Evolutionary conservation across 139 green algal species (phyloP).

Genomic region (Volvox reticuliferus): DNA sequence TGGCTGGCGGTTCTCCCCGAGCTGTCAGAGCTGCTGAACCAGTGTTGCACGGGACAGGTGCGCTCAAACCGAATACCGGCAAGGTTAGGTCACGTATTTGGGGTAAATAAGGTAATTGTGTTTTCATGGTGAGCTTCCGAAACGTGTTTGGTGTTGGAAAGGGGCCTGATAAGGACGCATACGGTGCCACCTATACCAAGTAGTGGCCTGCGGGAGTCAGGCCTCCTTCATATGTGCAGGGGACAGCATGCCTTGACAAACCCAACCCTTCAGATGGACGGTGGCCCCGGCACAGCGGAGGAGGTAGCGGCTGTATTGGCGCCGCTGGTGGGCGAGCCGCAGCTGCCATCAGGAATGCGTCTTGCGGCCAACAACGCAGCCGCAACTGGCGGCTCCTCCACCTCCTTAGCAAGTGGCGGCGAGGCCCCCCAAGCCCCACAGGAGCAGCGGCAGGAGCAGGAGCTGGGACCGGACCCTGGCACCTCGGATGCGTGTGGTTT

Average conservation of each 20-base stretch:
- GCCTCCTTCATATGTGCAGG: no score
- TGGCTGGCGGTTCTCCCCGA: constrained; percentile 46
- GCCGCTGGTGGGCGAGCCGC: constrained; percentile 21
- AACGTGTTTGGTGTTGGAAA: no score
- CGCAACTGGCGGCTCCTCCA: neutral
- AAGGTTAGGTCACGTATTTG: no score
- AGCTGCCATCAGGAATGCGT: neutral
- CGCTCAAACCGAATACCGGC: neutral
- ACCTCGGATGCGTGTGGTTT: neutral
- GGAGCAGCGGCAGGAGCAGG: constrained; percentile 1
- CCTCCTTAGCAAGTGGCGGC: no score
- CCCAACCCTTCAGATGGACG: constrained; percentile 34
- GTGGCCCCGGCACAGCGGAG: constrained; percentile 44
- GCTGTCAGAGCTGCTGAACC: constrained; percentile 46
- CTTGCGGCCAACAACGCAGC: no score
- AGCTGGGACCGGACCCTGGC: neutral
- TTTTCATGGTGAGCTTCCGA: no score
- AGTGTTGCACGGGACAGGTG: constrained; percentile 55
- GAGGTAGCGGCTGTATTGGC: constrained; percentile 45
- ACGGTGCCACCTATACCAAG: no score
- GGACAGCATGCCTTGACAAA: no score
- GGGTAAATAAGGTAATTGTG: no score
- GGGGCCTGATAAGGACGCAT: no score
- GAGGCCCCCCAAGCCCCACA: neutral
- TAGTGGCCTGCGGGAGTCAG: no score